These are phyloP conservation scores for Ophiostoma himal-ulmi DNA, from an alignment of 2,329 filamentous ascomycete species.

Conservation along the genomic window DNA sequence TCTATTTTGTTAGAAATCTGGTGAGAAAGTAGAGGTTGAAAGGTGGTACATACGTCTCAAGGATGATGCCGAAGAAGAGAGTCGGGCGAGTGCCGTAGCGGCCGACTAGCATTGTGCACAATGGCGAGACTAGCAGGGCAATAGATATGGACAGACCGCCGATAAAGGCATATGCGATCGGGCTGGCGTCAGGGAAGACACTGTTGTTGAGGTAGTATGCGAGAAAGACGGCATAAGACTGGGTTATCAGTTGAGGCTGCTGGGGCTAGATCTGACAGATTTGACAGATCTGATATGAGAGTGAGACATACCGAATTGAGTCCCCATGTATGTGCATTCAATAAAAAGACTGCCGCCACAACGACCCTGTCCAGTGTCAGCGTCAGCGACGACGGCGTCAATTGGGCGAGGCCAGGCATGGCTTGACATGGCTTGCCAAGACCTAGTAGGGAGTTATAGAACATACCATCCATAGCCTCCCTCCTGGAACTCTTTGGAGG, in stretches of 20 bases:
- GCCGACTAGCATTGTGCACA: constrained; percentile 58
- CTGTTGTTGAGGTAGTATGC: constrained; percentile 53
- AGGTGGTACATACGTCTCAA: constrained; percentile 47
- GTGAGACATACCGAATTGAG: constrained; percentile 54
- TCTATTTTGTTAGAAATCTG: constrained; percentile 26
- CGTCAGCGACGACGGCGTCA: not conserved
- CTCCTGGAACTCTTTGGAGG: constrained; percentile 40
- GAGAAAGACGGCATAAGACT: constrained; percentile 54
- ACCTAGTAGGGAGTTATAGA: not conserved
- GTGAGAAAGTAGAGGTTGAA: not conserved
- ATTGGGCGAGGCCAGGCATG: not conserved
- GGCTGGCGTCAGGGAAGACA: constrained; percentile 56
- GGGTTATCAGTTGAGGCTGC: not conserved
- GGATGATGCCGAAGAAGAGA: constrained; percentile 57
- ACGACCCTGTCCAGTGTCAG: constrained; percentile 38
- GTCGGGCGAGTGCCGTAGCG: constrained; percentile 58
- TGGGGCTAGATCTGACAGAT: not conserved
- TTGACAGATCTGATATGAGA: not conserved
- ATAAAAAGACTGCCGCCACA: constrained; percentile 47
- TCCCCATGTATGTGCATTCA: constrained; percentile 70
- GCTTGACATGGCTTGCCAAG: constrained; percentile 7
- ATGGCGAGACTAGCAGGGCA: constrained; percentile 62
- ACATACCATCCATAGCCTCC: constrained; percentile 52
- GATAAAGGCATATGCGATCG: constrained; percentile 70
- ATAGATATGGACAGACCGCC: constrained; percentile 62